These are phyloP conservation scores for Amaranthus cruentus DNA, from an alignment of 148 eudicot genomes.

Conservation along the genomic window DNA sequence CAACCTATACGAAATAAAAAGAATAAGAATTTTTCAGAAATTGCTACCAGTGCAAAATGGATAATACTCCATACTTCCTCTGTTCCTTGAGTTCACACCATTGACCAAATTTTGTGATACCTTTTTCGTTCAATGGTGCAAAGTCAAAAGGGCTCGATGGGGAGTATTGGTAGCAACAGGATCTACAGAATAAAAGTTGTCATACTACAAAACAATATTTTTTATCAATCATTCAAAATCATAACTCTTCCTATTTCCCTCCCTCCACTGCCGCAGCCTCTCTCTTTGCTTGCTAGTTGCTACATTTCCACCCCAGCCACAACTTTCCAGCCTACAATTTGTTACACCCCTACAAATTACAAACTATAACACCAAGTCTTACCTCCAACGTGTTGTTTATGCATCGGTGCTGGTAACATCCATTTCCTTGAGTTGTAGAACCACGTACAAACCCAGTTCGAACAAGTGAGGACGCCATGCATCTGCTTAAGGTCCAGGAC, in stretches of 20 bases:
- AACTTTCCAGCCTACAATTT: background rate
- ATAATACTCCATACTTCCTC: background rate
- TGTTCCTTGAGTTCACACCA: too few species aligned
- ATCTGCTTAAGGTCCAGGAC: slow-evolving; percentile 40
- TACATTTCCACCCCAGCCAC: background rate
- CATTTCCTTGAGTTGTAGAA: slow-evolving; percentile 88
- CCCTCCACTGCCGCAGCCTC: background rate
- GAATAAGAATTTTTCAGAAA: slow-evolving; percentile 4
- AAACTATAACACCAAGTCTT: slow-evolving; percentile 12
- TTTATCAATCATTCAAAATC: background rate
- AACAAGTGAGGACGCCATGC: slow-evolving; percentile 94
- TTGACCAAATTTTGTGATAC: too few species aligned
- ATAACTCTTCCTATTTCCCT: background rate
- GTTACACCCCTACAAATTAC: background rate
- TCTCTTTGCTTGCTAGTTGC: too few species aligned
- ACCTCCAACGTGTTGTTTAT: slow-evolving; percentile 74
- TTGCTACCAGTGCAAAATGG: background rate
- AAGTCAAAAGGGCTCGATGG: background rate
- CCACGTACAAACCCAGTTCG: slow-evolving; percentile 97
- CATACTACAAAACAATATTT: background rate
- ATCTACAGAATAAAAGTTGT: background rate
- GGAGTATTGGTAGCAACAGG: slow-evolving; percentile 1
- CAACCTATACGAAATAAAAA: slow-evolving; percentile 45
- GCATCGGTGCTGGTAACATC: slow-evolving; percentile 96
- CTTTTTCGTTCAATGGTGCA: too few species aligned